phyloP scores from a whole-genome alignment of 2,329 filamentous ascomycete species.

The Fusarium sp. region DNA sequence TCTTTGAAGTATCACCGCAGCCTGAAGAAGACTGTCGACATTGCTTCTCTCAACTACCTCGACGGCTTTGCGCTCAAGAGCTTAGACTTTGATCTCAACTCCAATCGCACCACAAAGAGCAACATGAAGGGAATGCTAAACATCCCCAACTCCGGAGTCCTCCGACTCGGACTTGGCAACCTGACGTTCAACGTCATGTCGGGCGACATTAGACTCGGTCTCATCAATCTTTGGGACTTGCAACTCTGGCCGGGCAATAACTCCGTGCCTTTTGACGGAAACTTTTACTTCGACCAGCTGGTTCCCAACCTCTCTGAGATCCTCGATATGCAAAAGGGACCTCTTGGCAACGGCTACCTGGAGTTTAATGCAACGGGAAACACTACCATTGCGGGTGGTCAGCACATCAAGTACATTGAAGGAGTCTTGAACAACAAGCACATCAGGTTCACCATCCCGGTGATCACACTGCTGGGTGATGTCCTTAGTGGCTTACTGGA shows the following conservation, averaged over 20 bases:
- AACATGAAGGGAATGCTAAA: conserved; percentile 55
- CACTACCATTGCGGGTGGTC: conserved; percentile 51
- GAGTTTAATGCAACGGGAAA: conserved; percentile 54
- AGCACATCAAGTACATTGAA: conserved; percentile 57
- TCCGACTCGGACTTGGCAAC: conserved; percentile 57
- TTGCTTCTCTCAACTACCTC: conserved; percentile 52
- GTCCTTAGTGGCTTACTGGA: conserved; percentile 49
- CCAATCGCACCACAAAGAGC: conserved; percentile 48
- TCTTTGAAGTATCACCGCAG: conserved; percentile 49
- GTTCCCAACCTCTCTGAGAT: conserved; percentile 54
- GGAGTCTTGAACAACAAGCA: conserved; percentile 52
- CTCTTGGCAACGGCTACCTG: conserved; percentile 53
- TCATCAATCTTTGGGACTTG: conserved; percentile 51
- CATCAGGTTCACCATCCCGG: conserved; percentile 49
- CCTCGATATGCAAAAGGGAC: conserved; percentile 48
- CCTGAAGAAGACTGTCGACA: conserved; percentile 54
- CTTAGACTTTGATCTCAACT: conserved; percentile 51
- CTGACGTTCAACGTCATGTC: conserved; percentile 56
- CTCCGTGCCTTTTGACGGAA: conserved; percentile 51
- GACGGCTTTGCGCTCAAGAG: conserved; percentile 51
- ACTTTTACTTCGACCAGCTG: conserved; percentile 53
- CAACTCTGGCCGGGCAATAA: conserved; percentile 56
- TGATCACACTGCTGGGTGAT: conserved; percentile 51
- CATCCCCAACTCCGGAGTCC: conserved; percentile 56
- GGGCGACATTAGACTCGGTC: conserved; percentile 52